These are phyloP conservation scores for Coniferiporia weirii DNA, from an alignment of 1,284 basidiomycete genomes.

Conservation along the genomic window DNA sequence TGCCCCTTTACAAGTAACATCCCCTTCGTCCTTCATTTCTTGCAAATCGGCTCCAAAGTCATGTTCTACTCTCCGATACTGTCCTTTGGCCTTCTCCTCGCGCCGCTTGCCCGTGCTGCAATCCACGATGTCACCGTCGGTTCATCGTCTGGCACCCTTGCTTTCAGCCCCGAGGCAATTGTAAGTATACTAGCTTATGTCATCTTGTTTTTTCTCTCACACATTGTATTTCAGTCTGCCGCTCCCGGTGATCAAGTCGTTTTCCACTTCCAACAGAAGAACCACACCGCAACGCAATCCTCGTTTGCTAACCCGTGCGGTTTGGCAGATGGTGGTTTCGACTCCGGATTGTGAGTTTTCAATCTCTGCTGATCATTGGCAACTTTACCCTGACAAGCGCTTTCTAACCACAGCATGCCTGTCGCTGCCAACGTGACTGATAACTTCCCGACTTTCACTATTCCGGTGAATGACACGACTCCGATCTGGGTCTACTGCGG, in stretches of 20 bases:
- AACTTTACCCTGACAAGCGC: neutral
- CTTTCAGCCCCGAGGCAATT: slow-evolving; percentile 47
- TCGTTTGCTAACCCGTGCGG: slow-evolving; percentile 50
- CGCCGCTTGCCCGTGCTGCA: slow-evolving; percentile 43
- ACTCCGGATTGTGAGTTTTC: slow-evolving; percentile 52
- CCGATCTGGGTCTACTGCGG: slow-evolving; percentile 43
- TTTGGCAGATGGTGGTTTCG: slow-evolving; percentile 42
- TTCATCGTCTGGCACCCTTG: slow-evolving; percentile 35
- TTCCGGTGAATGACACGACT: slow-evolving; percentile 34
- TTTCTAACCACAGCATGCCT: slow-evolving; percentile 39
- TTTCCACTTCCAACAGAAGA: slow-evolving; percentile 51
- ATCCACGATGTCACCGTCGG: slow-evolving; percentile 52
- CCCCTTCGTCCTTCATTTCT: slow-evolving; percentile 22
- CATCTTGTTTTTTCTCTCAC: slow-evolving; percentile 12
- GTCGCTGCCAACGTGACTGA: slow-evolving; percentile 37
- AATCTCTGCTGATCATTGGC: neutral
- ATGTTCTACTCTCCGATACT: slow-evolving; percentile 36
- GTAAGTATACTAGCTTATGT: slow-evolving; percentile 30
- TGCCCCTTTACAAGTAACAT: slow-evolving; percentile 8
- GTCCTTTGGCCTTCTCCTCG: slow-evolving; percentile 40
- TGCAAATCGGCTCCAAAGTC: slow-evolving; percentile 36
- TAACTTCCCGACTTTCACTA: slow-evolving; percentile 32
- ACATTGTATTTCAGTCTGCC: slow-evolving; percentile 34
- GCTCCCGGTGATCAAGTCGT: slow-evolving; percentile 50
- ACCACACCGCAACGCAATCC: slow-evolving; percentile 57